A percentile compares a stretch with the other conserved stretches of the same genome.
Evolutionary conservation across 305 asterid genomes (phyloP).

Genomic region (Solanum hybrid): DNA sequence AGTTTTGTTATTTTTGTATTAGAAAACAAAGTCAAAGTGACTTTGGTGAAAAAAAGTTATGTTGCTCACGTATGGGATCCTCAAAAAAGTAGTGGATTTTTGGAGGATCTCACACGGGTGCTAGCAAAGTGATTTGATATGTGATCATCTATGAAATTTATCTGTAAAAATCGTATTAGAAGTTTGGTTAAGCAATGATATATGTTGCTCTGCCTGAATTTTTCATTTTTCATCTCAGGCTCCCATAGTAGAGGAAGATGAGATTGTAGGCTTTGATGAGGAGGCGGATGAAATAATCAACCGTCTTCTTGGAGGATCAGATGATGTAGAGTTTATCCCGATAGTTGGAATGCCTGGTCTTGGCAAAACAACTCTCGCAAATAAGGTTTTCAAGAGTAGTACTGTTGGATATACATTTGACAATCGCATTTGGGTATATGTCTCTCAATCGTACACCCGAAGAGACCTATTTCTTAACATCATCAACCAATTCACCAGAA

Average conservation of each 20-base stretch:
- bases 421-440: not conserved
- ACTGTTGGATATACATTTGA: not conserved
- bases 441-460: not conserved
- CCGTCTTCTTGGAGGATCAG: not conserved
- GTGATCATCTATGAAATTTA: not conserved
- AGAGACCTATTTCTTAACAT: not conserved
- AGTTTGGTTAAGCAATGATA: not conserved
- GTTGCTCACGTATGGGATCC: no score
- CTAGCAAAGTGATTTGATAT: no score
- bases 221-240: not conserved
- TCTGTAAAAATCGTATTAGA: not conserved
- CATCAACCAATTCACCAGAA: not conserved
- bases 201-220: no score
- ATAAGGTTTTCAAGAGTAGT: not conserved
- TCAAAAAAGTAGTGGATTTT: no score
- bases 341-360: slow-evolving; percentile 14
- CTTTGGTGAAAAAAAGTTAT: no score
- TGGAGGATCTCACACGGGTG: no score
- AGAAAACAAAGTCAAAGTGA: no score
- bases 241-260: not conserved
- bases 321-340: not conserved
- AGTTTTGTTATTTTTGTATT: no score
- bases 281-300: not conserved
- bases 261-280: slow-evolving; percentile 8
- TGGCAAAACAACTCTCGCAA: slow-evolving; percentile 16